A percentile compares a stretch with the other conserved stretches of the same genome.
Conservation (phyloP, 2,329 filamentous ascomycete species). For the Neodidymelliopsis sp. region DNA sequence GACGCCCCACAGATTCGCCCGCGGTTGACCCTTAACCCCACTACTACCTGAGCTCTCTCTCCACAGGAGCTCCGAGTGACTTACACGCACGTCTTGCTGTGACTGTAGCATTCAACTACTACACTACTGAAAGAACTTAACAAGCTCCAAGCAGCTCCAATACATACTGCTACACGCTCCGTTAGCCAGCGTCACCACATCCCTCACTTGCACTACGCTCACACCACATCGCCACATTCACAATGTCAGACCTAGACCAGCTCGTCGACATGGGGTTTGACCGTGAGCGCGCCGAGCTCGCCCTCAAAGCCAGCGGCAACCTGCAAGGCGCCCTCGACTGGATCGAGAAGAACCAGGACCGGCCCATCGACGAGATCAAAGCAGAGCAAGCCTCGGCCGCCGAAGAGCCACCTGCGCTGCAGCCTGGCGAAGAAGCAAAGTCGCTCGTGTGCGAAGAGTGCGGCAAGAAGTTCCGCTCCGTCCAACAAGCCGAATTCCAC, state of each 20-base stretch:
- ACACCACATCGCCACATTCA: slow-evolving; percentile 24
- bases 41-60: slow-evolving; percentile 15
- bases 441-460: slow-evolving; percentile 95
- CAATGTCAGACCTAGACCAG: slow-evolving; percentile 64
- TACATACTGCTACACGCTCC: neutral
- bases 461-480: slow-evolving; percentile 85
- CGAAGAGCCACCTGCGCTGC: slow-evolving; percentile 69
- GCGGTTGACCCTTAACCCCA: slow-evolving; percentile 15
- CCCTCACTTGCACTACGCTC: neutral
- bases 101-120: neutral
- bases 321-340: slow-evolving; percentile 90
- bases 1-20: slow-evolving; percentile 16
- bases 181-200: slow-evolving; percentile 1
- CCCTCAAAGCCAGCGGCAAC: slow-evolving; percentile 82
- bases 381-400: slow-evolving; percentile 41
- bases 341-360: slow-evolving; percentile 92
- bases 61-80: slow-evolving; percentile 10
- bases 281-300: slow-evolving; percentile 79
- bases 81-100: neutral
- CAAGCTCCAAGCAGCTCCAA: neutral
- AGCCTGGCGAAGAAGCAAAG: slow-evolving; percentile 74
- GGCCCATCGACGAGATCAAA: slow-evolving; percentile 81
- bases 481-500: slow-evolving; percentile 86
- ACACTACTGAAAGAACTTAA: neutral
- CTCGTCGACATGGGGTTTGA: slow-evolving; percentile 81